Base-by-base conservation (phyloP, 805 yeast species). In the Saccharomycopsis fodiens region DNA sequence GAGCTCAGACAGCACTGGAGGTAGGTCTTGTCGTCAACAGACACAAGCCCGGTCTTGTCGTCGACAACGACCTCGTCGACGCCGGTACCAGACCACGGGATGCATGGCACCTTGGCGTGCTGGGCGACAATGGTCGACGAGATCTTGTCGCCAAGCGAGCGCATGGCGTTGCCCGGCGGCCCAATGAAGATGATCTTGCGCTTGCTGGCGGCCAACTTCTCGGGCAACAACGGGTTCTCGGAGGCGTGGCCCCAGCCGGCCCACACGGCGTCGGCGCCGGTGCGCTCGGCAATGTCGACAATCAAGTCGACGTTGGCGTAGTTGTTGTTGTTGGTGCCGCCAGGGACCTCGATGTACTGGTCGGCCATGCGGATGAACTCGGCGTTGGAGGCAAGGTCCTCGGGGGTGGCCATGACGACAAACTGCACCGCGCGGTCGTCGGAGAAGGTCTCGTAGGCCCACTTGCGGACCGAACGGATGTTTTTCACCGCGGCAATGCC, bases 201-300 rank as follows among this genome's bases (percentile, higher is more conserved):
- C 50, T 89, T 87, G 16, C 96, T 87, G n/a, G 82, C 82, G 13
- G 97, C 97, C 63, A 93, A 74, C 65, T 76, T 79, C 66, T 93
- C 98, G 23, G 99, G 99, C 54, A 93, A 76, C 39, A 70, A 64
- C 22, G 99, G 99, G 68, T 94, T 91, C 70, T 93, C 99, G n/a
- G 96, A 86, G 23, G 99, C 99, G 63, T 94, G 98, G 59, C 99
- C 99, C 99, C 99, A 93, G 59, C 99, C 99, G 30, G 99, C 99
- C 99, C 99, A 93, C 48, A 93, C 99, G 21, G 98, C 99, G 63
- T 93, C 95, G 46, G 85, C 97, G 54, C 86, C 78, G 37, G 95
- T 83, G 70, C 97, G 83, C 69, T 93, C 98, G 31, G 99, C 99
- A 41, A 93, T 72, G 59, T 93, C 99, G 40, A 93, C 97, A 64